Base-by-base conservation (phyloP, 192 early-diverging fungal genomes). In the Cladochytrium replicatum region DNA sequence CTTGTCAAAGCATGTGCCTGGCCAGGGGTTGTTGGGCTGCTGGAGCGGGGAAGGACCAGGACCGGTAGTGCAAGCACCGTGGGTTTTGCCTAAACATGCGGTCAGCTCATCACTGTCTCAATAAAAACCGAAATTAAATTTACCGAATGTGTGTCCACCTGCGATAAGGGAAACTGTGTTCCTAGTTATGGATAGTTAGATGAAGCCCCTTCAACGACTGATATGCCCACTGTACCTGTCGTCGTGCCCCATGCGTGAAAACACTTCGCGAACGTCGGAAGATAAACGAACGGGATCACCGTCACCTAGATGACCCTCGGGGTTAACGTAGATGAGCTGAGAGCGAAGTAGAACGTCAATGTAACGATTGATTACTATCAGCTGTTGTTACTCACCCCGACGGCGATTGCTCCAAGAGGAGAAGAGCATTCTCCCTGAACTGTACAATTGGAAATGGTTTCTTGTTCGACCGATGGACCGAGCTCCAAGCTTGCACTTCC, bases 161-260 rank as follows among this genome's bases (percentile, higher is more conserved):
- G 87, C 88, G 4, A 75, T 48, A 43, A 91, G 67, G 2, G 87
- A 86, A 13, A 82, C 81, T 51, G 88, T 91, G 57, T 91, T 87
- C n/a, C n/a, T n/a, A n/a, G n/a, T n/a, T n/a, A n/a, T n/a, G n/a
- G n/a, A n/a, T n/a, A n/a, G n/a, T n/a, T n/a, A n/a, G n/a, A n/a
- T n/a, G n/a, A n/a, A n/a, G n/a, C n/a, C n/a, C n/a, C n/a, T n/a
- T n/a, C n/a, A n/a, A n/a, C n/a, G n/a, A n/a, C n/a, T n/a, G n/a
- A n/a, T n/a, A n/a, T n/a, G n/a, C n/a, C n/a, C n/a, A n/a, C n/a
- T n/a, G n/a, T n/a, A n/a, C 48, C 69, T 71, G 55, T 80, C 74
- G 58, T 74, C 69, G 59, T 81, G 81, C 11, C 72, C 55, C 60
- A 62, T 60, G 1, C 27, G 25, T 7, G 13, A 7, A 55, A 55